Conservation (phyloP, 2,329 filamentous ascomycete genomes). For the Plectosphaerella cucumerina region DNA sequence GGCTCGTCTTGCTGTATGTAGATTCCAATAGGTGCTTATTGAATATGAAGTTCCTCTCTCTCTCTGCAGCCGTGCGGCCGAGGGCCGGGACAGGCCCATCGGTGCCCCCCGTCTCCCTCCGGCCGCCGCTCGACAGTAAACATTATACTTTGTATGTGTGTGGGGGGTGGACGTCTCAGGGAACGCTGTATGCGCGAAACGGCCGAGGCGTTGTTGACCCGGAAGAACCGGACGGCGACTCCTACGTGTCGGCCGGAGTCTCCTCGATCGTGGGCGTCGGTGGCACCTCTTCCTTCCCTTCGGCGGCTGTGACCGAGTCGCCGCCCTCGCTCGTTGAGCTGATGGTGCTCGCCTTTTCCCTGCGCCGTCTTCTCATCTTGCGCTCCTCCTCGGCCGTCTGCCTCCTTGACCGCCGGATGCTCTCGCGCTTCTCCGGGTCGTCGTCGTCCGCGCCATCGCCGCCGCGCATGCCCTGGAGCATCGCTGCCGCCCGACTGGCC, state of each 20-base stretch:
- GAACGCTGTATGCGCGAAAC: neutral
- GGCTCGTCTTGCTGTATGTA: neutral
- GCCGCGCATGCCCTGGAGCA: conserved; percentile 79
- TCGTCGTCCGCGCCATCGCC: conserved; percentile 54
- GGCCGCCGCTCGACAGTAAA: conserved; percentile 9
- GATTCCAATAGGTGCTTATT: conserved; percentile 4
- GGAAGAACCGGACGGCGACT: too few species aligned
- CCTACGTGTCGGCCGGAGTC: conserved; percentile 12
- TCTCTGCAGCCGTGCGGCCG: neutral
- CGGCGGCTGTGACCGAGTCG: conserved; percentile 6
- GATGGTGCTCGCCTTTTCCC: conserved; percentile 51
- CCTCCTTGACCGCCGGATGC: conserved; percentile 55
- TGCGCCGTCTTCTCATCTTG: conserved; percentile 59
- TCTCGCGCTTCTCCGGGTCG: conserved; percentile 50
- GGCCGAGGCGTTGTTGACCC: neutral
- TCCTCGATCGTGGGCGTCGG: conserved; percentile 10
- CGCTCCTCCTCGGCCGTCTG: conserved; percentile 80
- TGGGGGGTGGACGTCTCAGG: conserved; percentile 2
- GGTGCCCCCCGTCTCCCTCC: neutral
- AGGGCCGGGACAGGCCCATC: neutral
- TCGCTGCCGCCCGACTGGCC: conserved; percentile 75
- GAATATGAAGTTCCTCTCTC: neutral
- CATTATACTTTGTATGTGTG: conserved; percentile 14
- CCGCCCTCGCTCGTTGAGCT: conserved; percentile 18
- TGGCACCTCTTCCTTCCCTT: conserved; percentile 12